Percentiles rank a stretch among this genome's conserved stretches.
Conservation (phyloP, 805 yeast genomes). For the Hanseniaspora thailandica region DNA sequence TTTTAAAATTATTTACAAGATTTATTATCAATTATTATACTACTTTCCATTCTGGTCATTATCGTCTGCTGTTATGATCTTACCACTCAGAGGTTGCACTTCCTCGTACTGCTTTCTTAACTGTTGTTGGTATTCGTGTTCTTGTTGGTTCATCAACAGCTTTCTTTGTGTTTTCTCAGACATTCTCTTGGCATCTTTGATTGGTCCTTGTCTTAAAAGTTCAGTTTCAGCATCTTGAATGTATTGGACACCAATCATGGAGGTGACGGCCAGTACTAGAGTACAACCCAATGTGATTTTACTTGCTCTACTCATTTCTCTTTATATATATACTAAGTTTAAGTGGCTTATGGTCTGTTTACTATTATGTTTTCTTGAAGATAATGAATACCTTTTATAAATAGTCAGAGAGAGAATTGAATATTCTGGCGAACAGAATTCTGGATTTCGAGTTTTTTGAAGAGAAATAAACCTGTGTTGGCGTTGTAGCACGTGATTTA, state of each 20-base stretch:
- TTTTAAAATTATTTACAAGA: neutral
- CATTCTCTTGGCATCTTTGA: constrained; percentile 64
- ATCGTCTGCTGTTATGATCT: constrained; percentile 27
- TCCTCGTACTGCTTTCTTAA: constrained; percentile 46
- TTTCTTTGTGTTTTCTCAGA: constrained; percentile 40
- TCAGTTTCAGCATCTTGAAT: constrained; percentile 61
- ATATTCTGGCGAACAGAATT: no score
- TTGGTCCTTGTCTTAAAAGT: constrained; percentile 69
- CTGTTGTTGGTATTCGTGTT: constrained; percentile 53
- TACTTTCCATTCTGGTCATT: neutral
- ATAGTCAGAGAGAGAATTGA: no score
- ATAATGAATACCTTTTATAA: no score
- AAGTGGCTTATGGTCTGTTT: no score
- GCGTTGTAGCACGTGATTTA: no score
- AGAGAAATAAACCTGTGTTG: no score
- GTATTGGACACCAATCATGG: constrained; percentile 58
- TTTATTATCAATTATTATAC: neutral
- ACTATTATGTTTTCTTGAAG: no score
- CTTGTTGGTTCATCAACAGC: constrained; percentile 41
- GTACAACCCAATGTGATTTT: constrained; percentile 59
- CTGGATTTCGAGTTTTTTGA: no score
- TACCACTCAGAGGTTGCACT: constrained; percentile 53
- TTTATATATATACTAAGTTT: no score
- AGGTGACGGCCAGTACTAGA: constrained; percentile 41
- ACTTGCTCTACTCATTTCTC: constrained; percentile 63